These are phyloP conservation scores for Puccinellia tenuiflora DNA, from an alignment of 176 grass and related monocot genomes.

Conservation along the genomic window DNA sequence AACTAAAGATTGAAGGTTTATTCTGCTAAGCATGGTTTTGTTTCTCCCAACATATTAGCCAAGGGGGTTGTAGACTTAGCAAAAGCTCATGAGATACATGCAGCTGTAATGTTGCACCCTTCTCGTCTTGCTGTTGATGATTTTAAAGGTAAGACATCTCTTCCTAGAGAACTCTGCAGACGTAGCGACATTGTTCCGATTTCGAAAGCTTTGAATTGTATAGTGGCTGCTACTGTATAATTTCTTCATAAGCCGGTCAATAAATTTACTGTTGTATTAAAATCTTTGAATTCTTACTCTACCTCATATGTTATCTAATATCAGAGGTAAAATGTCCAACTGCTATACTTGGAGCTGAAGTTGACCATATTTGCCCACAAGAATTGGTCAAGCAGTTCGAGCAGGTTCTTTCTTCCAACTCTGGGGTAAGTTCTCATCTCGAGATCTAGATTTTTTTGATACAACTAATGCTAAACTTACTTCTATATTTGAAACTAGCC, in stretches of 20 bases:
- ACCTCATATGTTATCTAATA: not conserved
- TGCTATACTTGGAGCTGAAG: conserved; percentile 65
- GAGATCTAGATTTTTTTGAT: not conserved
- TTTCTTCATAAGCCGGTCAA: not conserved
- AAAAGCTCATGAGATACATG: conserved; percentile 61
- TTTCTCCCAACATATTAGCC: conserved; percentile 27
- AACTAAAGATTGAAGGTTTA: not conserved
- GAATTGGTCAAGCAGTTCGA: conserved; percentile 63
- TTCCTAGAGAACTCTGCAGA: not conserved
- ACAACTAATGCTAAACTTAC: not conserved
- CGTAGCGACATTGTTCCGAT: not conserved
- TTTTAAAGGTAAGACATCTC: conserved; percentile 37
- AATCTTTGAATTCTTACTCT: not conserved
- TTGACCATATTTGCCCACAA: conserved; percentile 44
- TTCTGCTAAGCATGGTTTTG: not conserved
- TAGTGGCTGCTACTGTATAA: not conserved
- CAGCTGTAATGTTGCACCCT: conserved; percentile 56
- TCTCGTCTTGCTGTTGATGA: conserved; percentile 54
- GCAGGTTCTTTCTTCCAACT: conserved; percentile 40
- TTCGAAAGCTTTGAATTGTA: not conserved
- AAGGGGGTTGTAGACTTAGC: conserved; percentile 67
- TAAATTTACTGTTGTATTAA: not conserved
- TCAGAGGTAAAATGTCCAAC: conserved; percentile 59
- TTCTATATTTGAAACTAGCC: not conserved
- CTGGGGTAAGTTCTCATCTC: conserved; percentile 36